Evolutionary conservation across 2,329 filamentous ascomycete genomes (phyloP).

Genomic region (Beauveria scarabaeidicola): DNA sequence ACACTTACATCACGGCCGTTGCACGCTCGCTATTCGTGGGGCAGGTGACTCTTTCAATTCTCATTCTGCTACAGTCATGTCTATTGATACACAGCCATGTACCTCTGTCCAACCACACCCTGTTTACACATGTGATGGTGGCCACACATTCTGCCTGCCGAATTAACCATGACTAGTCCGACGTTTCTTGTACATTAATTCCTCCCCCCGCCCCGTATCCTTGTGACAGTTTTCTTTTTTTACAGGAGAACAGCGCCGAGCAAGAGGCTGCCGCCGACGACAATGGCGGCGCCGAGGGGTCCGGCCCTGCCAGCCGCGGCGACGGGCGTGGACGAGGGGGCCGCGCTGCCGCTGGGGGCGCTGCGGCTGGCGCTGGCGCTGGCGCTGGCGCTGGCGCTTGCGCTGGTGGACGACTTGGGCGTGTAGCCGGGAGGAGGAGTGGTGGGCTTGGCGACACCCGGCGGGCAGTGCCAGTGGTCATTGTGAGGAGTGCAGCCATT

Average conservation of each 20-base stretch:
- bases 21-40: neutral
- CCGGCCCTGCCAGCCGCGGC: neutral
- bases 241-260: slow-evolving; percentile 12
- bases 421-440: slow-evolving; percentile 9
- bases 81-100: slow-evolving; percentile 4
- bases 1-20: neutral
- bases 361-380: neutral
- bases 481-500: slow-evolving; percentile 6
- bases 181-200: neutral
- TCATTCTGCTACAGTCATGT: neutral
- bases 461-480: slow-evolving; percentile 7
- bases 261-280: slow-evolving; percentile 12
- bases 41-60: neutral
- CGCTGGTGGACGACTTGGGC: neutral
- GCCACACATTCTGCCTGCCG: neutral
- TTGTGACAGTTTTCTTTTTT: neutral
- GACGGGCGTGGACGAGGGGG: neutral
- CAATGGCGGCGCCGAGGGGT: slow-evolving; percentile 2
- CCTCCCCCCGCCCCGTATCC: too few relatives aligned
- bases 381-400: neutral
- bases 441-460: slow-evolving; percentile 12
- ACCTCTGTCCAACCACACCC: neutral
- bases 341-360: neutral
- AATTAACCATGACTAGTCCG: neutral
- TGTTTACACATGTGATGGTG: neutral